Conservation (phyloP, 1,139 yeast species). For the Candida buenavistaensis region DNA sequence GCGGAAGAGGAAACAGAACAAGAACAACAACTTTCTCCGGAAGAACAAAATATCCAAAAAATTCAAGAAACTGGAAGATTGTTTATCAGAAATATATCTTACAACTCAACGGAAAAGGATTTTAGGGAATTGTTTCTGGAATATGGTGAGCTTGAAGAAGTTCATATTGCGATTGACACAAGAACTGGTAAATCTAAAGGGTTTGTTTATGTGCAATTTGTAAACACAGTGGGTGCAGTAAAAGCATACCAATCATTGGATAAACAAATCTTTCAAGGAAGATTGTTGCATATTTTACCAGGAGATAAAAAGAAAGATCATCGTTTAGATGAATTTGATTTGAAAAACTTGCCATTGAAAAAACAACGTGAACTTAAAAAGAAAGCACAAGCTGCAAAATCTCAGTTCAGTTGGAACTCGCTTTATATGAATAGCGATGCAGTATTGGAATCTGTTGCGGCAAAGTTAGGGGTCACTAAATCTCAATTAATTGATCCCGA, state of each 20-base stretch:
- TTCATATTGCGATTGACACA: constrained; percentile 88
- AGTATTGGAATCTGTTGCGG: constrained; percentile 85
- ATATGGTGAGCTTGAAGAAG: constrained; percentile 70
- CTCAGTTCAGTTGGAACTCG: constrained; percentile 94
- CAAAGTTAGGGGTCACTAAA: constrained; percentile 78
- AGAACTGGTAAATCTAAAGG: constrained; percentile 92
- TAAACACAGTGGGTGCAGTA: constrained; percentile 67
- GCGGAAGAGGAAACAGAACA: constrained; percentile 14
- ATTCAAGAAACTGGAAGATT: constrained; percentile 76
- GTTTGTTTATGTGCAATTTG: constrained; percentile 81
- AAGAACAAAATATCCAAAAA: constrained; percentile 48
- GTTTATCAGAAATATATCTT: constrained; percentile 83
- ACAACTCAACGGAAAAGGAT: constrained; percentile 79
- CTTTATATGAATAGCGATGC: constrained; percentile 90
- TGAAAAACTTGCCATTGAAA: constrained; percentile 86
- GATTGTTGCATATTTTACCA: constrained; percentile 85
- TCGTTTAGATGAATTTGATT: constrained; percentile 82
- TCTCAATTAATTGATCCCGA: constrained; percentile 86
- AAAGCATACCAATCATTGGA: constrained; percentile 73
- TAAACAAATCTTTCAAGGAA: constrained; percentile 91
- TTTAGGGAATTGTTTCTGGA: constrained; percentile 56
- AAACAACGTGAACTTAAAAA: constrained; percentile 84
- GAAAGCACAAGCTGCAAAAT: constrained; percentile 79
- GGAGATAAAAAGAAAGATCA: constrained; percentile 80
- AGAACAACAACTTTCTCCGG: constrained; percentile 23